Base-by-base conservation (phyloP, 108 stramenopile species). In the Nitzschia sp. region DNA sequence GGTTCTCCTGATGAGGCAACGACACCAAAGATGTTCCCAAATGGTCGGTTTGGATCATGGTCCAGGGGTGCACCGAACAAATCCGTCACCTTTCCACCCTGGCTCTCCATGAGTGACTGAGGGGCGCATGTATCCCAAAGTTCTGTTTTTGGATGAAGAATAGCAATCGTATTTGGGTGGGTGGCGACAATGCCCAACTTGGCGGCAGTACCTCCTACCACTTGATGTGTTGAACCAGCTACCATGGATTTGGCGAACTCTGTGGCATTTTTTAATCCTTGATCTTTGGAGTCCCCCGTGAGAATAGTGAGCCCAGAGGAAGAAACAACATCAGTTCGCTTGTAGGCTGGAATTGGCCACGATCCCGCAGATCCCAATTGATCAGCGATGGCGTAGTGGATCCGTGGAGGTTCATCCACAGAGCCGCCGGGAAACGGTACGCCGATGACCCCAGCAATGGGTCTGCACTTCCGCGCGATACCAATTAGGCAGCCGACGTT, bases 401-500 rank as follows among this genome's bases (percentile, higher is more conserved):
- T 68, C 60, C 65, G 54, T 21, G 62, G 72, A 22, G 72, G 57
- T 34, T 25, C 42, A 56, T 65, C 70, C 25, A 55, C 21, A 52
- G 59, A 21, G 26, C 76, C 77, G 59, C 67, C 42, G 10, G 81
- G 76, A 68, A 92, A 86, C 12, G 91, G 91, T 56, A 90, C 53
- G 9, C 88, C 88, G 20, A 92, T 79, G 25, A 82, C 86, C 20
- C 91, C 91, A 6, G 76, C 87, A 26, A 90, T 63, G 8, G 91
- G 76, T 40, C 72, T 58, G 22, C 76, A 69, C 46, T 86, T 76
- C 19, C 75, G 38, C 19, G 83, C 82, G 64, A 90, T 80, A 6
- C 91, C 91, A 65, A 92, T 83, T 21, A 92, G 67, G 50, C 83
- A 87, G 58, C 83, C 87, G 10, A 86, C 86, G 60, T 87, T 89